These are phyloP conservation scores for Dioscorea dumetorum DNA, from an alignment of 106 monocot genomes.

Conservation along the genomic window DNA sequence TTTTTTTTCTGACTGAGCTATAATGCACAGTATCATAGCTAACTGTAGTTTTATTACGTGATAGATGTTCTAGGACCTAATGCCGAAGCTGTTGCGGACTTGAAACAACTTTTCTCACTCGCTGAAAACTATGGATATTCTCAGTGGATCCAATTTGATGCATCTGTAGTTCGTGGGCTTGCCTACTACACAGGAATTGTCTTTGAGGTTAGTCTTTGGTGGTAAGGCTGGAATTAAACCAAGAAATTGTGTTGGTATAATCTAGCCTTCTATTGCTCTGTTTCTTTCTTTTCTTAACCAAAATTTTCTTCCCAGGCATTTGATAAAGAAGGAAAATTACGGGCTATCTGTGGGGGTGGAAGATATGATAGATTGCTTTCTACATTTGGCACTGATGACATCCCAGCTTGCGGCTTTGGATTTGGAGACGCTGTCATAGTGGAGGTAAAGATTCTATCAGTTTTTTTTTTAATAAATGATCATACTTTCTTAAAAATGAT, in stretches of 20 bases:
- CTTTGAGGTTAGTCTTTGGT: conserved; percentile 62
- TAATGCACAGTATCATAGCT: too few relatives aligned
- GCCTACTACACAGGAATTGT: conserved; percentile 98
- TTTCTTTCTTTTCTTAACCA: too few relatives aligned
- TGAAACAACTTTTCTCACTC: conserved; percentile 83
- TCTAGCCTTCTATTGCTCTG: too few relatives aligned
- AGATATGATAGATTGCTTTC: conserved; percentile 87
- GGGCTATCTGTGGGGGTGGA: conserved; percentile 98
- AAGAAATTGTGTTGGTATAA: too few relatives aligned
- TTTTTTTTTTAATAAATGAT: too few relatives aligned
- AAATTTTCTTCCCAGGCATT: conserved; percentile 51
- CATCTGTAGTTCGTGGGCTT: conserved; percentile 96
- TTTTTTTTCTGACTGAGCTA: too few relatives aligned
- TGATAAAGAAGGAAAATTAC: conserved; percentile 88
- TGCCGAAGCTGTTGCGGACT: conserved; percentile 83
- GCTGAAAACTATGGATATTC: conserved; percentile 92
- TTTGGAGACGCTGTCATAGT: conserved; percentile 99
- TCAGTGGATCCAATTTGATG: conserved; percentile 93
- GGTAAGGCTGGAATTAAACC: too few relatives aligned
- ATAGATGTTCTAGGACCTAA: conserved; percentile 83
- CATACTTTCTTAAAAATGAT: background rate
- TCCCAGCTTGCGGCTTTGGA: conserved; percentile 95
- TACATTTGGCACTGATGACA: conserved; percentile 83
- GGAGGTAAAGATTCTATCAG: conserved; percentile 52
- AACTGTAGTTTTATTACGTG: background rate